Evolutionary conservation across 1,139 yeast species (phyloP).

Genomic region (Nakaseomyces nivariensis): DNA sequence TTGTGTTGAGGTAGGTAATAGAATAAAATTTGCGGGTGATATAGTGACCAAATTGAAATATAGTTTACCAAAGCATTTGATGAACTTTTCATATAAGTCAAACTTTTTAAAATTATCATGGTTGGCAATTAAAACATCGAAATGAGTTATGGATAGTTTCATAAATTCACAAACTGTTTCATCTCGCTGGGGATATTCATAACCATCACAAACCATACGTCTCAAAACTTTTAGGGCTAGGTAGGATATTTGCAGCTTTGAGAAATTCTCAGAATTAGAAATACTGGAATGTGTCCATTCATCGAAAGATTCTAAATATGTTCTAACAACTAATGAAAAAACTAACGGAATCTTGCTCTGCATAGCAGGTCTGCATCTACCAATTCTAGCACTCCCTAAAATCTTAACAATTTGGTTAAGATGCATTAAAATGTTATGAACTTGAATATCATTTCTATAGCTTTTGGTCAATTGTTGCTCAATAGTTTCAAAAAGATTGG

Average conservation of each 20-base stretch:
- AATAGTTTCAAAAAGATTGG: constrained; percentile 58
- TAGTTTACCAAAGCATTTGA: constrained; percentile 67
- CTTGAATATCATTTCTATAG: constrained; percentile 37
- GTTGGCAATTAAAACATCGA: constrained; percentile 44
- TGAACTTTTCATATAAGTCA: constrained; percentile 58
- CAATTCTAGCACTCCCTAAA: constrained; percentile 67
- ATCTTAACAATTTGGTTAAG: constrained; percentile 70
- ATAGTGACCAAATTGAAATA: constrained; percentile 40
- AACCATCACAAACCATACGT: constrained; percentile 68
- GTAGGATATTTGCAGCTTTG: constrained; percentile 58
- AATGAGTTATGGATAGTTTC: constrained; percentile 46
- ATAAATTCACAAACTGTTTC: constrained; percentile 50
- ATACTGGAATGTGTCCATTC: constrained; percentile 42
- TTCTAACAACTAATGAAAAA: constrained; percentile 46
- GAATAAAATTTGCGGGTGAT: constrained; percentile 59
- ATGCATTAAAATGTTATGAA: constrained; percentile 55
- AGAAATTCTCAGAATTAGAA: constrained; percentile 23
- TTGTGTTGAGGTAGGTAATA: constrained; percentile 54
- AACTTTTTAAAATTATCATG: constrained; percentile 42
- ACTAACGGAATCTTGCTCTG: constrained; percentile 60
- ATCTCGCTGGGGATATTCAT: constrained; percentile 54
- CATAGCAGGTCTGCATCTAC: constrained; percentile 70
- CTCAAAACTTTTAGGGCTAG: constrained; percentile 65
- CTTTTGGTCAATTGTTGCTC: constrained; percentile 38
- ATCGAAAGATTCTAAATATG: constrained; percentile 51